These are phyloP conservation scores for Ogataea corticis DNA, from an alignment of 805 yeast species.

Conservation along the genomic window DNA sequence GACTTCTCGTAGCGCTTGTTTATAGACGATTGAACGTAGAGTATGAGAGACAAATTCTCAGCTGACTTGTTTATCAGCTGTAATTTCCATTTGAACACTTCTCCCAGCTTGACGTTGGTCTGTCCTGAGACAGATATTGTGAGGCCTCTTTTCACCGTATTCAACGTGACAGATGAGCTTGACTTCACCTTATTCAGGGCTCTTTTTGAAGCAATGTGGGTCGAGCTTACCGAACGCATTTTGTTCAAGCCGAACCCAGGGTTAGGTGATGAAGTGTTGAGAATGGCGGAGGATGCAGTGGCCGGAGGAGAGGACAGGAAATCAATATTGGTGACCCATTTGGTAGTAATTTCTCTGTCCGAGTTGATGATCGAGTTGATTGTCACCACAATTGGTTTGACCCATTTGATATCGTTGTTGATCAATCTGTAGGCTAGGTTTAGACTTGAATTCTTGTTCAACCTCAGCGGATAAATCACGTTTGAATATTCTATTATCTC, in stretches of 20 bases:
- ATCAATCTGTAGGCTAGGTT: constrained; percentile 29
- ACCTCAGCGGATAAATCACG: constrained; percentile 33
- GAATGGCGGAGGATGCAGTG: constrained; percentile 5
- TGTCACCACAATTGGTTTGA: constrained; percentile 29
- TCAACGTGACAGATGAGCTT: constrained; percentile 25
- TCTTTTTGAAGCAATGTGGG: constrained; percentile 22
- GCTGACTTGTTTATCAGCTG: constrained; percentile 63
- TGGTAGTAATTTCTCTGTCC: constrained; percentile 28
- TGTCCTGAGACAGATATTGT: constrained; percentile 63
- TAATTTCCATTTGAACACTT: constrained; percentile 59
- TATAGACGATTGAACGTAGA: constrained; percentile 43
- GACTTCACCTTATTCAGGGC: constrained; percentile 22
- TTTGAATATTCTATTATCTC: constrained; percentile 22
- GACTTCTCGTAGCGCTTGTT: constrained; percentile 38
- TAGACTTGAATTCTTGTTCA: constrained; percentile 19
- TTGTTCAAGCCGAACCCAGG: constrained; percentile 8
- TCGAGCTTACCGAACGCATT: constrained; percentile 19
- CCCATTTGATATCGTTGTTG: constrained; percentile 27
- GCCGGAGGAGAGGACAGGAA: constrained; percentile 19
- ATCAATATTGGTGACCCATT: constrained; percentile 41
- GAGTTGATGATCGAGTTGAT: constrained; percentile 24
- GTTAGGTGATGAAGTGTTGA: constrained; percentile 28
- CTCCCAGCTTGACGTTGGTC: constrained; percentile 59
- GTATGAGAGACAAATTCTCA: constrained; percentile 50
- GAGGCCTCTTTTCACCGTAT: constrained; percentile 33